These are phyloP conservation scores for Celoporthe dispersa DNA, from an alignment of 2,329 filamentous ascomycete genomes.

Conservation along the genomic window DNA sequence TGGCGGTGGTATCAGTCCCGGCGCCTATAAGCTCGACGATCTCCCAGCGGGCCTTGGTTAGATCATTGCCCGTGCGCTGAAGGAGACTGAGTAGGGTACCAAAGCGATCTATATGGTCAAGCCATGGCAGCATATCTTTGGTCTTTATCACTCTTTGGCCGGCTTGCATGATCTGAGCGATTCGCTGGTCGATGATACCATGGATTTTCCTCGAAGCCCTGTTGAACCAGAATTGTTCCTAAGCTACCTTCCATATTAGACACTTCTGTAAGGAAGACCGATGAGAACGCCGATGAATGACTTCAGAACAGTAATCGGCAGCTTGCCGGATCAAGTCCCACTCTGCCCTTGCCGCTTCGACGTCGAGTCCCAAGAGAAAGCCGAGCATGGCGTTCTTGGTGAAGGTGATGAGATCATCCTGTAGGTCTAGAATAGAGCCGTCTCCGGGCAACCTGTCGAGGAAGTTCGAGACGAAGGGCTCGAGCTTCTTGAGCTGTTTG, in stretches of 20 bases:
- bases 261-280: neutral
- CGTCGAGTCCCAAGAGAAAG: neutral
- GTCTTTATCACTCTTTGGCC: neutral
- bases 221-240: neutral
- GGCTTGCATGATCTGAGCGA: neutral
- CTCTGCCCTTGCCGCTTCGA: neutral
- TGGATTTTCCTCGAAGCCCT: neutral
- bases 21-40: neutral
- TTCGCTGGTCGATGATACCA: neutral
- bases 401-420: neutral
- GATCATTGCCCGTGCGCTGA: neutral
- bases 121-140: neutral
- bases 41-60: neutral
- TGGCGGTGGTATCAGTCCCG: neutral
- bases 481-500: neutral
- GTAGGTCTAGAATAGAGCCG: neutral
- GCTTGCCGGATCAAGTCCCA: neutral
- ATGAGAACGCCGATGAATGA: neutral
- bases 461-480: neutral
- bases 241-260: neutral
- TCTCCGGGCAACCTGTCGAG: neutral
- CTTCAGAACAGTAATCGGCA: neutral
- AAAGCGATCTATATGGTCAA: neutral
- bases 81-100: neutral
- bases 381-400: neutral